phyloP scores from a whole-genome alignment of 2,329 filamentous ascomycete genomes.

The Lizonia empirigonia region DNA sequence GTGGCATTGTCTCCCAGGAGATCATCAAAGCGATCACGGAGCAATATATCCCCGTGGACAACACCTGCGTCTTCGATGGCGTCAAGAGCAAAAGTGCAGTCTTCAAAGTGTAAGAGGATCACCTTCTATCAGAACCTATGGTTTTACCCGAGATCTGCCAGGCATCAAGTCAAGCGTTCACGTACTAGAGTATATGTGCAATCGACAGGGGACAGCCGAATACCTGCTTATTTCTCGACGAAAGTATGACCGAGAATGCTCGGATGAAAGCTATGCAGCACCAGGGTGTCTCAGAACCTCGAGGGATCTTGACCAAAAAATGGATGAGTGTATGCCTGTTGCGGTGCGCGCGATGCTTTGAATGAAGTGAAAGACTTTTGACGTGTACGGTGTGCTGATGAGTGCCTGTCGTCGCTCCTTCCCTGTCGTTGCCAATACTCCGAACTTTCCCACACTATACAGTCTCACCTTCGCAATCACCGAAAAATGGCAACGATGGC shows the following conservation, averaged over 20 bases:
- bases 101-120: constrained; percentile 49
- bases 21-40: constrained; percentile 85
- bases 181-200: too few relatives aligned
- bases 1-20: constrained; percentile 95
- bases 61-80: constrained; percentile 68
- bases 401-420: background rate
- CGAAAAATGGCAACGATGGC: background rate
- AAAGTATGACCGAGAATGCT: too few relatives aligned
- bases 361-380: background rate
- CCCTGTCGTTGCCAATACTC: background rate
- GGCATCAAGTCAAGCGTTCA: background rate
- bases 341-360: too few relatives aligned
- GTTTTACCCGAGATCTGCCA: background rate
- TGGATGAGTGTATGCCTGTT: background rate
- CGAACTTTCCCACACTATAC: background rate
- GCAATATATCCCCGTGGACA: constrained; percentile 69
- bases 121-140: too few relatives aligned
- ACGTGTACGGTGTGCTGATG: too few relatives aligned
- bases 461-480: too few relatives aligned
- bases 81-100: constrained; percentile 62
- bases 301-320: too few relatives aligned
- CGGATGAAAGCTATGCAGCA: too few relatives aligned
- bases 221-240: too few relatives aligned
- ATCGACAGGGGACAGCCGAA: too few relatives aligned
- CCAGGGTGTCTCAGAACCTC: too few relatives aligned